Evolutionary conservation across 2,329 filamentous ascomycete species (phyloP).

Genomic region (Trichoderma atrobrunneum): DNA sequence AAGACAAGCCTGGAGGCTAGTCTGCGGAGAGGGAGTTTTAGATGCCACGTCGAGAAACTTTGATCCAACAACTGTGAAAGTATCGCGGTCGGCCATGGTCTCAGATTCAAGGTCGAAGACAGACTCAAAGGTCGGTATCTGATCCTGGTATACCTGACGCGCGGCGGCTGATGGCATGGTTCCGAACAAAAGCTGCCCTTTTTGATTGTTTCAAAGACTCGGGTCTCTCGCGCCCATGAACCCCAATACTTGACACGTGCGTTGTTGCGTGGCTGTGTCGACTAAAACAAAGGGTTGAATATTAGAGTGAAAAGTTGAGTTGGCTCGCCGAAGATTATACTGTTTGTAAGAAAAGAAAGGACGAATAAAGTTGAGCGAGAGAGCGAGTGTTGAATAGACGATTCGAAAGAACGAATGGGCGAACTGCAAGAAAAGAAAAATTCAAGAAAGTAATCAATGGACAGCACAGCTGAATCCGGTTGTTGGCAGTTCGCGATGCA

Average conservation of each 20-base stretch:
- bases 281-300: background rate
- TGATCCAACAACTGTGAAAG: slow-evolving; percentile 53
- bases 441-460: slow-evolving; percentile 30
- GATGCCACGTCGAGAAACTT: slow-evolving; percentile 50
- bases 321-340: background rate
- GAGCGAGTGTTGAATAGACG: slow-evolving; percentile 15
- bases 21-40: slow-evolving; percentile 37
- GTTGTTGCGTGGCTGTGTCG: background rate
- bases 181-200: slow-evolving; percentile 5
- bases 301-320: background rate
- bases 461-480: slow-evolving; percentile 55
- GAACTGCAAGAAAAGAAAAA: slow-evolving; percentile 21
- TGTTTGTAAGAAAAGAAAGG: slow-evolving; percentile 21
- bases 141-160: slow-evolving; percentile 62
- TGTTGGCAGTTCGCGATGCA: slow-evolving; percentile 23
- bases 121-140: slow-evolving; percentile 74
- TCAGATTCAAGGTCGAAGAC: slow-evolving; percentile 66
- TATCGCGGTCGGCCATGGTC: slow-evolving; percentile 51
- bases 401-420: slow-evolving; percentile 26
- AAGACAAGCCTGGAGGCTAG: slow-evolving; percentile 40
- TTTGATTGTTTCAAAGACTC: background rate
- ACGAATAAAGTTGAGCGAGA: slow-evolving; percentile 16
- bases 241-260: background rate
- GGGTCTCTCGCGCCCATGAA: background rate
- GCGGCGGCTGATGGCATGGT: slow-evolving; percentile 63